Percentiles rank a stretch among this genome's conserved stretches.
Evolutionary conservation across 163 green algal genomes (phyloP).

Genomic region (Scenedesmus sp.): DNA sequence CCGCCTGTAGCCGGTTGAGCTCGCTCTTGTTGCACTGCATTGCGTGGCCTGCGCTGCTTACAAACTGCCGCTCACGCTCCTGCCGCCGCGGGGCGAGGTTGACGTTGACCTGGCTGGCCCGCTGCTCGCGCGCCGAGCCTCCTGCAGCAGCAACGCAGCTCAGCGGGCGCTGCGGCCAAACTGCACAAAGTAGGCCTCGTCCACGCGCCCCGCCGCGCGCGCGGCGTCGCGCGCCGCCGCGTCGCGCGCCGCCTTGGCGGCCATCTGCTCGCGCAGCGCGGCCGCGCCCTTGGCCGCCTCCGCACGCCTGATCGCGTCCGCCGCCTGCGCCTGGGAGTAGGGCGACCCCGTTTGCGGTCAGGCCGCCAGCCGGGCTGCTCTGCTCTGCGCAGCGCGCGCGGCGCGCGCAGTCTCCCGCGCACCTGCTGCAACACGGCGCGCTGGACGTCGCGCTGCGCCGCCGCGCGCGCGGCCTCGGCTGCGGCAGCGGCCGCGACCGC

Average conservation of each 20-base stretch:
- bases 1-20: no score
- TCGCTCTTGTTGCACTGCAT: no score
- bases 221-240: background rate
- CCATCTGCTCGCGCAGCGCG: conserved; percentile 35
- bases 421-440: conserved; percentile 23
- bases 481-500: conserved; percentile 17
- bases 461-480: conserved; percentile 13
- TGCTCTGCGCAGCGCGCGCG: no score
- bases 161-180: conserved; percentile 49
- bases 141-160: background rate
- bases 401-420: background rate
- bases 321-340: conserved; percentile 5
- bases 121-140: no score
- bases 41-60: no score
- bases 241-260: conserved; percentile 28
- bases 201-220: background rate
- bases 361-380: background rate
- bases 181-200: conserved; percentile 33
- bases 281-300: conserved; percentile 26
- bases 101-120: no score
- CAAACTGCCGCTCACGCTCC: no score
- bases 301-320: conserved; percentile 12
- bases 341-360: background rate
- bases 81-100: no score
- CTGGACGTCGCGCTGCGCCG: conserved; percentile 1